Base-by-base conservation (phyloP, 2,329 filamentous ascomycete genomes). In the Pseudogymnoascus sp. region DNA sequence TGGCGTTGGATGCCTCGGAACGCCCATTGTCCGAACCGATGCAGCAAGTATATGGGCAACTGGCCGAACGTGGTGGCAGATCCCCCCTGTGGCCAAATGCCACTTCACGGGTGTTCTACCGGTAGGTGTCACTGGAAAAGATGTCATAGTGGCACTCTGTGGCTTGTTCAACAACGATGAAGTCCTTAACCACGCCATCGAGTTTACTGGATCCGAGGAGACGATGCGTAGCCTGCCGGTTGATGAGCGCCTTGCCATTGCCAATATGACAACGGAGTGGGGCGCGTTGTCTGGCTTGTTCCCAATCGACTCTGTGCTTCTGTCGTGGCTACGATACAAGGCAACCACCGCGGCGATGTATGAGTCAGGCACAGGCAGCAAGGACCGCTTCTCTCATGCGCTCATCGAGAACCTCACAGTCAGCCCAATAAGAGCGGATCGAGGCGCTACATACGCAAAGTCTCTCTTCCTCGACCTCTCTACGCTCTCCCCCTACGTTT, bases 101-200 rank as follows among this genome's bases (percentile, higher is more conserved):
- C 92, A 82, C 0, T 78, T 97, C 9, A 89, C 81, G 0, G 92
- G 91, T 5, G 73, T 82, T 0, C 75, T 96, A 5, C 92, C 90
- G 0, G 75, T 77, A 1, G 92, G 92, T 9, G 91, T 96, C 0
- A 90, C 88, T 0, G 92, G 91, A 28, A 97, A 99, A 73, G 94
- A 97, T 71, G 88, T 96, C 10, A 97, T 97, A 65, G 82, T 96
- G 23, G 89, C 90, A 0, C 79, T 97, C 0, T 95, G 90, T 66
- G 89, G 88, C 0, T 74, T 96, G 0, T 95, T 97, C 76, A 88
- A 89, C 73, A 83, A 88, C 59, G 87, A 90, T 66, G 90, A 96
- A 45, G 92, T 96, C 0, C 79, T 96, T 12, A 97, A 97, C 74
- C 90, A 96, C 70, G 84, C 84, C 4, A 85, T 97, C 62, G 92